Conservation (phyloP, 2,329 filamentous ascomycete species). For the Cladosporium sp. region DNA sequence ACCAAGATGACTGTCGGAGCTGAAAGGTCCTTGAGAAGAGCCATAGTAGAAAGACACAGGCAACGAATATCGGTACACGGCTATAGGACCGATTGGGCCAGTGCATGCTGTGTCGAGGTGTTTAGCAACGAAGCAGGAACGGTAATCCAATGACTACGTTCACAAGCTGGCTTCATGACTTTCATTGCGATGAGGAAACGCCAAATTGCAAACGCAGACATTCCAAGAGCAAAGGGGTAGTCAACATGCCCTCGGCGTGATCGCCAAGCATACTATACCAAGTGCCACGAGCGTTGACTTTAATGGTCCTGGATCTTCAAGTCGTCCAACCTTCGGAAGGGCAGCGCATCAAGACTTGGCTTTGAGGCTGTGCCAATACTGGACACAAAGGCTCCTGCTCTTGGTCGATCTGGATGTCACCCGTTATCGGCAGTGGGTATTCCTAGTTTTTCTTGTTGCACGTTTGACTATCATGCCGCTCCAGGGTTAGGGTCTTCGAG, state of each 20-base stretch:
- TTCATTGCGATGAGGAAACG: neutral
- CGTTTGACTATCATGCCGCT: neutral
- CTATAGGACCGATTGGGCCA: neutral
- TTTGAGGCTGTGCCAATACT: neutral
- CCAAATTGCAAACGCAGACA: neutral
- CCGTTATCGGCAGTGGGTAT: neutral
- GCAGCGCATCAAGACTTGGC: neutral
- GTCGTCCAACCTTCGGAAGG: neutral
- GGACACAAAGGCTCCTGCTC: neutral
- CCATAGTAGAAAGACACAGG: neutral
- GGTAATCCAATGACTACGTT: neutral
- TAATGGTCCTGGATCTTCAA: neutral
- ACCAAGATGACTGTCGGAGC: slow-evolving; percentile 8
- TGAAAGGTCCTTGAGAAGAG: slow-evolving; percentile 3
- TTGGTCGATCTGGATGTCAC: neutral
- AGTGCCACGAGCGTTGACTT: neutral
- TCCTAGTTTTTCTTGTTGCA: neutral
- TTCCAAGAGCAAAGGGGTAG: neutral
- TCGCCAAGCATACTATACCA: neutral
- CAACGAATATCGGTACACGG: neutral
- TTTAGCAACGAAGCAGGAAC: neutral
- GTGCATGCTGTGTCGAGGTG: neutral
- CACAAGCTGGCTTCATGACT: neutral
- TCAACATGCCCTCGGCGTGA: neutral
- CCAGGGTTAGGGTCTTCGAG: neutral